Conservation (phyloP, 2,329 filamentous ascomycete genomes). For the Colletotrichum echinochloae region DNA sequence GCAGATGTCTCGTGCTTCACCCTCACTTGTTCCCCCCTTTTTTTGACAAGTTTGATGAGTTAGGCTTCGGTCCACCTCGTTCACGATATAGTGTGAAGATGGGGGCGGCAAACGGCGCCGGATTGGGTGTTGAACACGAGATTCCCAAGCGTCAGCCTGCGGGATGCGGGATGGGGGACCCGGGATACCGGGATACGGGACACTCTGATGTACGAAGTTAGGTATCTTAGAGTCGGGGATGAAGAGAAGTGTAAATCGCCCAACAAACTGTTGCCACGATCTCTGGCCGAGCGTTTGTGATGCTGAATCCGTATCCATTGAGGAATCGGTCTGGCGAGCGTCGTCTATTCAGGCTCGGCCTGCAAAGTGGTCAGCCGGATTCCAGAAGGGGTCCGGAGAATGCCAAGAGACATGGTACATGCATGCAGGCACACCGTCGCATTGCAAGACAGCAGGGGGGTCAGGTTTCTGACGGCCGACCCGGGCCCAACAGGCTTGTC, state of each 20-base stretch:
- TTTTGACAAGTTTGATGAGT: conserved; percentile 23
- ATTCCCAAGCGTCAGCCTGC: conserved; percentile 2
- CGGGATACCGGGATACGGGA: too few species aligned
- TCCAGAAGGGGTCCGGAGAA: conserved; percentile 33
- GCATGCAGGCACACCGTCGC: conserved; percentile 35
- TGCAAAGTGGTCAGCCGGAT: conserved; percentile 23
- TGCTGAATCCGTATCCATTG: conserved; percentile 4
- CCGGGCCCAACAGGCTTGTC: conserved; percentile 28
- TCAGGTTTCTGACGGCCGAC: conserved; percentile 34
- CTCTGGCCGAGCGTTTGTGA: conserved; percentile 19
- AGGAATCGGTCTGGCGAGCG: conserved; percentile 16
- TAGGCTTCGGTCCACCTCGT: conserved; percentile 21
- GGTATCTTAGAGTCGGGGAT: neutral
- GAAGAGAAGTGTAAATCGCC: conserved; percentile 6
- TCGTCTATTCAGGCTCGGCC: conserved; percentile 31
- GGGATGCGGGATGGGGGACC: conserved; percentile 11
- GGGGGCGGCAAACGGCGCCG: conserved; percentile 26
- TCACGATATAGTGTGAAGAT: conserved; percentile 27
- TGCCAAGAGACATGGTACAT: conserved; percentile 21
- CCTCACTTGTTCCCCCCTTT: conserved; percentile 6
- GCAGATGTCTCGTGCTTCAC: conserved; percentile 22
- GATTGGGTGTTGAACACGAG: conserved; percentile 36
- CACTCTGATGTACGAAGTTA: conserved; percentile 17
- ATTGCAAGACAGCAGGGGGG: conserved; percentile 30
- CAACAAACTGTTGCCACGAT: conserved; percentile 16